Conservation (phyloP, 2,329 filamentous ascomycete species). For the Aureobasidium subglaciale region DNA sequence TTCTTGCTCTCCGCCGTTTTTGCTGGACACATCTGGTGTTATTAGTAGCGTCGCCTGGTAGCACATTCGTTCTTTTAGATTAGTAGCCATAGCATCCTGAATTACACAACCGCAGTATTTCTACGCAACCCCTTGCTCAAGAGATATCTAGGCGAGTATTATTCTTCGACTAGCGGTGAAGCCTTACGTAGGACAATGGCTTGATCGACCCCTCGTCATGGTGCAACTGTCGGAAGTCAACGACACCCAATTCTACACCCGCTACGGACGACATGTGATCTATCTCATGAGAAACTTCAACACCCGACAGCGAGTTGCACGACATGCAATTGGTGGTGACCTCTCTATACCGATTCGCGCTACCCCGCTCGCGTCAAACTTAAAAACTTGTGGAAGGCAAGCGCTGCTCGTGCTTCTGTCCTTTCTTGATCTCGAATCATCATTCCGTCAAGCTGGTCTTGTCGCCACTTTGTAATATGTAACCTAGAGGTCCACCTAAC, state of each 20-base stretch:
- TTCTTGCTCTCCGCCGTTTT: not conserved
- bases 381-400: constrained; percentile 4
- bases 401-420: constrained; percentile 4
- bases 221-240: no score
- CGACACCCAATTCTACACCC: no score
- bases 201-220: not conserved
- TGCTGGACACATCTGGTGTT: not conserved
- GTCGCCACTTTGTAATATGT: constrained; percentile 3
- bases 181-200: not conserved
- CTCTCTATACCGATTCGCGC: not conserved
- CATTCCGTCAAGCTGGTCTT: not conserved
- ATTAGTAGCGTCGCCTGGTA: not conserved
- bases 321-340: not conserved
- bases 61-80: constrained; percentile 5
- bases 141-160: not conserved
- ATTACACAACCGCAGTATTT: constrained; percentile 2
- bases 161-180: not conserved
- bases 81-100: constrained; percentile 1
- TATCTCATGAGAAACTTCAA: no score
- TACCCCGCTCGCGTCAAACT: constrained; percentile 10
- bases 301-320: not conserved
- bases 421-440: not conserved
- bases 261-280: no score
- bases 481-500: not conserved
- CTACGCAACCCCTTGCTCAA: not conserved